phyloP scores from a whole-genome alignment of 306 rosid genomes.

The Citrullus amarus region DNA sequence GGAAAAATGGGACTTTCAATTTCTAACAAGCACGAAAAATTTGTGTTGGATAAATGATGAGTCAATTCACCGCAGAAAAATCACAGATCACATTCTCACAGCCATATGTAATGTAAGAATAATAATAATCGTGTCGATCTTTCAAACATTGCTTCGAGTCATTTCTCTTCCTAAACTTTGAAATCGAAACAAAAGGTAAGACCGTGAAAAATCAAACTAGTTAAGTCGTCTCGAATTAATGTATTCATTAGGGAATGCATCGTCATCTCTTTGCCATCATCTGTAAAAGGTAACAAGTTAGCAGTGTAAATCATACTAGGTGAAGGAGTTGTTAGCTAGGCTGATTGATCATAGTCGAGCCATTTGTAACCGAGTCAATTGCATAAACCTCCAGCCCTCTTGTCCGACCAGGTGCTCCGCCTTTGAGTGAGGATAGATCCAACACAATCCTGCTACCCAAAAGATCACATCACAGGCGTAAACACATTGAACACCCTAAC shows the following conservation, averaged over 20 bases:
- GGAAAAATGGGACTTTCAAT: neutral
- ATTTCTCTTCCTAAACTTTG: conserved; percentile 8
- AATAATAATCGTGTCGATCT: neutral
- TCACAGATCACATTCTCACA: neutral
- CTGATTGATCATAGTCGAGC: conserved; percentile 19
- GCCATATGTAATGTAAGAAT: neutral
- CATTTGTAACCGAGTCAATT: conserved; percentile 31
- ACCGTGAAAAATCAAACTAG: neutral
- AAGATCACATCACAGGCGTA: neutral
- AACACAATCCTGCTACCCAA: conserved; percentile 48
- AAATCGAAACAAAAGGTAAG: neutral
- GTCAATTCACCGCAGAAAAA: neutral
- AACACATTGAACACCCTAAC: neutral
- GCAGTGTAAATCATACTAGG: conserved; percentile 12
- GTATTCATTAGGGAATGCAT: neutral
- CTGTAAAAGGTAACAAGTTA: conserved; percentile 24
- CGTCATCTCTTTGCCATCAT: neutral
- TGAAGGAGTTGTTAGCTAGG: conserved; percentile 33
- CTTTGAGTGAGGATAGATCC: conserved; percentile 64
- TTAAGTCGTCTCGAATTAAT: neutral
- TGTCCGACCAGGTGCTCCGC: conserved; percentile 88
- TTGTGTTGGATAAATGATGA: neutral
- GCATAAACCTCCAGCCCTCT: conserved; percentile 60
- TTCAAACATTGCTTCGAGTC: neutral
- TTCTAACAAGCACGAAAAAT: neutral